Base-by-base conservation (phyloP, 2,329 filamentous ascomycete genomes). In the Neonectria neomacrospora region DNA sequence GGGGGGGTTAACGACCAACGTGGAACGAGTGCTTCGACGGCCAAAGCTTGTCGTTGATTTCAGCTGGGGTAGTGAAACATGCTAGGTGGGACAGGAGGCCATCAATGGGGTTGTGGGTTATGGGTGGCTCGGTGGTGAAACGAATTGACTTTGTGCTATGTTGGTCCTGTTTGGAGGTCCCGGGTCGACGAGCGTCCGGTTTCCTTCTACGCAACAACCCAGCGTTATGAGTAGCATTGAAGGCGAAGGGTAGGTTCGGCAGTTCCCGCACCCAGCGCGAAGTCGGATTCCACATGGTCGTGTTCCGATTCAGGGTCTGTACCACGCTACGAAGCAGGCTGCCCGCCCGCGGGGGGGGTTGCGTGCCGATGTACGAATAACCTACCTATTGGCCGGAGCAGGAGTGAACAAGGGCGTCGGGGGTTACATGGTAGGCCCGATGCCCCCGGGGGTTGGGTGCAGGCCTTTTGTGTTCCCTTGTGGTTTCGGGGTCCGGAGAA, bases 1-100 rank as follows among this genome's bases (percentile, higher is more conserved):
- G 23, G 10, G 30, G 9, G n/a, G 45, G 26, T 47, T 5, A 23
- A n/a, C 16, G 45, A 12, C 28, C 45, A 18, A 14, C 20, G 4
- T 9, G 9, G 16, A 18, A 50, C 47, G 28, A 26, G 23, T 26
- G 26, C 9, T 34, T 50, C 18, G 14, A 32, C 20, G 52, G 44
- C 34, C 28, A 51, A 51, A 52, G 30, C 53, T 45, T 56, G 52
- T 45, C 9, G 37, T 30, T 16, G 28, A 39, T 23, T 32, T 26
- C 37, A 45, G n/a, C 39, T n/a, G 34, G 37, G 58, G 22, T 61
- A 34, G 53, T 62, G 59, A 62, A 62, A 62, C 59, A 26, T 48
- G 47, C 47, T 56, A 54, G 16, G 41, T 16, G 45, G 16, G 37
- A 54, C 30, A 41, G 32, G 41, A 50, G 22, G 32, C n/a, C 32